Evolutionary conservation across 2,329 filamentous ascomycete species (phyloP), one percentile per base, ranked within the genome.

Genomic region (Bipolaris cookei): DNA sequence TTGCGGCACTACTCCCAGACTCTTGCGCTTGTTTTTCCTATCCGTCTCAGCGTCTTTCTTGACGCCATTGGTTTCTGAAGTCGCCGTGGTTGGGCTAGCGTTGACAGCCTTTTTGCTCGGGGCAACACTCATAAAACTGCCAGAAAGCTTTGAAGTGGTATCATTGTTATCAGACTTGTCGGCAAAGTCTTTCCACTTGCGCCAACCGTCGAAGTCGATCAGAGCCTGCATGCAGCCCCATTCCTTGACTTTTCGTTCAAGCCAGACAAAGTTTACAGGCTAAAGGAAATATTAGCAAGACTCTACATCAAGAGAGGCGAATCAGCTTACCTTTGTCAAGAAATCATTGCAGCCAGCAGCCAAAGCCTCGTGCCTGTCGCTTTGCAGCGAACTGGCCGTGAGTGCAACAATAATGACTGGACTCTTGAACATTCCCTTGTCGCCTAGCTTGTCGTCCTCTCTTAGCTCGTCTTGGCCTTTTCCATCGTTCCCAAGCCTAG

Each of bases 161-260:
- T 74, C 68, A 71, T 65, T 68, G 42, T 68, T 71, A 34, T 77
- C 75, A 6, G 70, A 72, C 43, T 71, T 68, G 37, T 71, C 68
- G 42, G 73, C 73, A 53, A 91, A 94, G 70, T 95, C 91, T 76
- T 97, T 97, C 95, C 95, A 99, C 77, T 92, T 92, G 53, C 93
- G 87, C 95, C 95, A 99, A 60, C 95, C 95, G 75, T 98, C 94
- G 74, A 95, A 98, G 80, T 99, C 95, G 71, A 99, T 98, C 21
- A 99, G 84, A 8, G 95, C 95, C 80, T 98, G 95, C 95, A 99
- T 99, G 81, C 95, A 98, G 54, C 95, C 95, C 95, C 95, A 99
- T 82, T 99, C 95, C 79, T 96, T 97, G 67, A 98, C 93, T 77
- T 99, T 99, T 56, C 94, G 88, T 76, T 97, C 92, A 23, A 99